Conservation (phyloP, 768 basidiomycete species). For the Collybiopsis confluens region DNA sequence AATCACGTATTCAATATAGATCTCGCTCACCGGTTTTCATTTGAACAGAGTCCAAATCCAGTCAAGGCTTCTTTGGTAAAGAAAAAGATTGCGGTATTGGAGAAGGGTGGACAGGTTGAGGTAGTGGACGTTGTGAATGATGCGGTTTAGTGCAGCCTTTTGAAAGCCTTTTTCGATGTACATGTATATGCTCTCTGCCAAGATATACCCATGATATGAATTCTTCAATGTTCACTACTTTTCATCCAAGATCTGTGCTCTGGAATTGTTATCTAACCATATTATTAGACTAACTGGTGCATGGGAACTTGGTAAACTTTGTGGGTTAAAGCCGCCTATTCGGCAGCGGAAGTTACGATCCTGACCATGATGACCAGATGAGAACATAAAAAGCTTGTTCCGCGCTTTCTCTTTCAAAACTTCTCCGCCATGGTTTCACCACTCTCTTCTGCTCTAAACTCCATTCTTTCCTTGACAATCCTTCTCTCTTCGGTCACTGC, state of each 20-base stretch:
- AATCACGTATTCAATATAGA: no score
- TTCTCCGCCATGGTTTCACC: neutral
- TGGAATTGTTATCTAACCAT: no score
- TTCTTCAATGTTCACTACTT: no score
- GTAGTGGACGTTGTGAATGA: conserved; percentile 16
- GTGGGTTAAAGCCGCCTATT: no score
- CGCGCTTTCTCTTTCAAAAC: neutral
- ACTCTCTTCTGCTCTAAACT: neutral
- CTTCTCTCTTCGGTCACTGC: neutral
- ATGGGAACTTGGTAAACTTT: no score
- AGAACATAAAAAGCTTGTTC: neutral
- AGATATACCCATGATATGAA: no score
- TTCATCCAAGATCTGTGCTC: no score
- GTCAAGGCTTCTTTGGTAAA: conserved; percentile 37
- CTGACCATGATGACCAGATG: no score
- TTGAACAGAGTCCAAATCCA: conserved; percentile 34
- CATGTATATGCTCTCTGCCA: neutral
- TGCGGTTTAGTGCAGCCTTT: neutral
- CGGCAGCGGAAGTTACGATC: no score
- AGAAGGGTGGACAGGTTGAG: conserved; percentile 24
- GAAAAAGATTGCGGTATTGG: conserved; percentile 33
- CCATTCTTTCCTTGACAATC: neutral
- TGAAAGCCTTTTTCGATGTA: no score
- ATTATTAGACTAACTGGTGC: no score
- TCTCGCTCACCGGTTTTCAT: no score